These are phyloP conservation scores for Cephalotrichum gorgonifer DNA, from an alignment of 2,329 filamentous ascomycete genomes.

Conservation along the genomic window DNA sequence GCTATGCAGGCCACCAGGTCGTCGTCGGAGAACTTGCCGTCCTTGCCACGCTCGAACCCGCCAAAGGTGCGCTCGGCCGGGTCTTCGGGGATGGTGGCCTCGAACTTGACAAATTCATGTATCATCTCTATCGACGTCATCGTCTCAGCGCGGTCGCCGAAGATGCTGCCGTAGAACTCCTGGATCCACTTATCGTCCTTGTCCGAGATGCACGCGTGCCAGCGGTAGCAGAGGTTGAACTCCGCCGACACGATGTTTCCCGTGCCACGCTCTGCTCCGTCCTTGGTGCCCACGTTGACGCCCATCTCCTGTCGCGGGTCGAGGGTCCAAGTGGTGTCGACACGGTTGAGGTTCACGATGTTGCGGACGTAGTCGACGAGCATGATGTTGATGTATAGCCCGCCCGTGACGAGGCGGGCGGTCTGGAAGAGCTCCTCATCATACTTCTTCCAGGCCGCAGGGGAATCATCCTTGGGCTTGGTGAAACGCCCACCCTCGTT, in stretches of 20 bases:
- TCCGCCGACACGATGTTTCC: conserved; percentile 80
- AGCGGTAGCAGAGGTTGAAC: conserved; percentile 82
- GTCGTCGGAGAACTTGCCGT: conserved; percentile 66
- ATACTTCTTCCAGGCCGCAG: conserved; percentile 52
- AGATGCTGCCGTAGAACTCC: conserved; percentile 42
- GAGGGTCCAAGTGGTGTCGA: conserved; percentile 68
- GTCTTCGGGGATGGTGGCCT: conserved; percentile 50
- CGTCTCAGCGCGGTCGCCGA: conserved; percentile 7
- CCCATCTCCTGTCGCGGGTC: conserved; percentile 65
- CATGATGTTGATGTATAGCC: conserved; percentile 70
- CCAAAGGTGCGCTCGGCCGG: conserved; percentile 60
- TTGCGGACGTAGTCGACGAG: conserved; percentile 70
- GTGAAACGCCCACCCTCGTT: conserved; percentile 76
- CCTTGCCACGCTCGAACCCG: conserved; percentile 49
- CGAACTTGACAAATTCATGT: conserved; percentile 51
- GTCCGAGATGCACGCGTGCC: conserved; percentile 69
- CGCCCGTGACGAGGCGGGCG: conserved; percentile 61
- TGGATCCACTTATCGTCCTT: conserved; percentile 76
- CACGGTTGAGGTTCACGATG: conserved; percentile 50
- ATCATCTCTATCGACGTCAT: conserved; percentile 53
- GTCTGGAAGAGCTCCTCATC: conserved; percentile 76
- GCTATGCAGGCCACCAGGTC: conserved; percentile 62
- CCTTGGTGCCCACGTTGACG: conserved; percentile 37
- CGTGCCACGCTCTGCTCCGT: conserved; percentile 56
- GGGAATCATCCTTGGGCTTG: conserved; percentile 46